A percentile compares a stretch with the other conserved stretches of the same genome.
Evolutionary conservation across 352 stramenopile species (phyloP).

Genomic region (Phytophthora parvispora): DNA sequence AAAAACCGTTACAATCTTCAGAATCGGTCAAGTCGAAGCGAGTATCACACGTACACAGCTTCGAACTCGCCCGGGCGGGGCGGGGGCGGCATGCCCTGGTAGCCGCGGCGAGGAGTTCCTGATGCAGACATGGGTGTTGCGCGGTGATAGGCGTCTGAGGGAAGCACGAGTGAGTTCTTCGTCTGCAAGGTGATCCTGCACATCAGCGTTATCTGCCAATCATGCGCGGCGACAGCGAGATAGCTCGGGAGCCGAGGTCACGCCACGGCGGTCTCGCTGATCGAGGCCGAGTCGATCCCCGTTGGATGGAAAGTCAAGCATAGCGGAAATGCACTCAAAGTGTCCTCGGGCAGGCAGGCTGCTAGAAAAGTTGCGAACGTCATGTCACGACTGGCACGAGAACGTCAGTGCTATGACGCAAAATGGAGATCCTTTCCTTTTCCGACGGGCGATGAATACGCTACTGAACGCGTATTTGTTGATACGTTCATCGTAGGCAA

Average conservation of each 20-base stretch:
- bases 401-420: no score
- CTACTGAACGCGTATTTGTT: no score
- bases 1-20: constrained; percentile 35
- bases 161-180: constrained; percentile 20
- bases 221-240: not conserved
- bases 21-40: constrained; percentile 10
- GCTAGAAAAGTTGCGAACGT: no score
- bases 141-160: not conserved
- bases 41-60: constrained; percentile 22
- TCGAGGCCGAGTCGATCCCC: no score
- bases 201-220: constrained; percentile 22
- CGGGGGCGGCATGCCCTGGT: constrained; percentile 34
- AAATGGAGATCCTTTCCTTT: no score
- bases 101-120: constrained; percentile 13
- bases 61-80: constrained; percentile 27
- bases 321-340: no score
- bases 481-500: no score
- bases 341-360: no score
- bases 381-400: no score
- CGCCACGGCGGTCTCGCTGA: not conserved
- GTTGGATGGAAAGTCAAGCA: no score
- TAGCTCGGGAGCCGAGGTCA: constrained; percentile 10
- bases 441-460: no score
- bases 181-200: constrained; percentile 5
- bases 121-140: constrained; percentile 6